Evolutionary conservation across 352 stramenopile genomes (phyloP).

Genomic region (Phytophthora melonis): DNA sequence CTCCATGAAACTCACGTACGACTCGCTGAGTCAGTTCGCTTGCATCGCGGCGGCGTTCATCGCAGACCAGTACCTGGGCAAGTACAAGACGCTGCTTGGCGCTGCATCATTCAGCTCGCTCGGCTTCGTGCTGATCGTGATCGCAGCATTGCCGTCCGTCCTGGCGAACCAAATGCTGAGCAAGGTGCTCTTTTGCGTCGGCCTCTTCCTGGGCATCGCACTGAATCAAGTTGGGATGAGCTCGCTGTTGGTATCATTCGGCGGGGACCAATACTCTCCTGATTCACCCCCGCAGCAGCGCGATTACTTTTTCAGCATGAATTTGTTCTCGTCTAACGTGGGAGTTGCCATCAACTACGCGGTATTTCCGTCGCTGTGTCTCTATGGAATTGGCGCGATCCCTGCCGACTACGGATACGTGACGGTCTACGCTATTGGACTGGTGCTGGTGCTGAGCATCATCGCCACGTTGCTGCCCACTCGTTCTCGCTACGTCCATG

Average conservation of each 20-base stretch:
- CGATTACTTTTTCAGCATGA: conserved; percentile 76
- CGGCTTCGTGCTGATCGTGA: conserved; percentile 56
- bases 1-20: conserved; percentile 72
- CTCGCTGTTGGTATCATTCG: conserved; percentile 63
- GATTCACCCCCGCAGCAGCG: conserved; percentile 45
- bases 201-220: conserved; percentile 59
- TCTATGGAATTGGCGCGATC: conserved; percentile 73
- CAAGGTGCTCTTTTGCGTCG: conserved; percentile 62
- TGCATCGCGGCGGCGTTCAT: conserved; percentile 67
- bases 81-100: conserved; percentile 40
- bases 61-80: conserved; percentile 61
- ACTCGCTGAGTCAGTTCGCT: conserved; percentile 67
- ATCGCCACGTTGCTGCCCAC: conserved; percentile 43
- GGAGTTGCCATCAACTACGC: conserved; percentile 77
- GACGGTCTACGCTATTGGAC: conserved; percentile 64
- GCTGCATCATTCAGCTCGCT: conserved; percentile 46
- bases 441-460: conserved; percentile 45
- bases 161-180: conserved; percentile 35
- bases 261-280: conserved; percentile 68
- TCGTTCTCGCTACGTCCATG: conserved; percentile 51
- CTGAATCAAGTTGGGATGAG: conserved; percentile 60
- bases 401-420: conserved; percentile 35
- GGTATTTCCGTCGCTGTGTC: conserved; percentile 72
- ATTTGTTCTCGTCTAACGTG: conserved; percentile 82
- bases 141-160: conserved; percentile 53